phyloP scores from a whole-genome alignment of 306 rosid species.

The barrel medic (Medicago truncatula) region MtrunA17r5.0-ANR NC_053049.1:9008001-9008500 shows the following conservation, averaged over 20 bases:
- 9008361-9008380: conserved; percentile 8
- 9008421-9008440: background rate
- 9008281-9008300: background rate
- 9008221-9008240: conserved; percentile 4
- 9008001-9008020: too few relatives aligned
- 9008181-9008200: too few relatives aligned
- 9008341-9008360: conserved; percentile 3
- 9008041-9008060: too few relatives aligned
- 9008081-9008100: too few relatives aligned
- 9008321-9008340: background rate
- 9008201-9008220: too few relatives aligned
- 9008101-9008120: too few relatives aligned
- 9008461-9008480: background rate
- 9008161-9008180: too few relatives aligned
- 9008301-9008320: conserved; percentile 6
- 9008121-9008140: too few relatives aligned
- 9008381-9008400: background rate
- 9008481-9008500: background rate
- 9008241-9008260: conserved; percentile 14
- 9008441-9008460: background rate
- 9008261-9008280: background rate
- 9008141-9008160: too few relatives aligned
- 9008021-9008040: too few relatives aligned
- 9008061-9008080: too few relatives aligned
- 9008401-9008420: background rate